Evolutionary conservation across 2,329 filamentous ascomycete species (phyloP), one percentile per base, ranked within the genome.

Genomic region (Diplodia mutila): DNA sequence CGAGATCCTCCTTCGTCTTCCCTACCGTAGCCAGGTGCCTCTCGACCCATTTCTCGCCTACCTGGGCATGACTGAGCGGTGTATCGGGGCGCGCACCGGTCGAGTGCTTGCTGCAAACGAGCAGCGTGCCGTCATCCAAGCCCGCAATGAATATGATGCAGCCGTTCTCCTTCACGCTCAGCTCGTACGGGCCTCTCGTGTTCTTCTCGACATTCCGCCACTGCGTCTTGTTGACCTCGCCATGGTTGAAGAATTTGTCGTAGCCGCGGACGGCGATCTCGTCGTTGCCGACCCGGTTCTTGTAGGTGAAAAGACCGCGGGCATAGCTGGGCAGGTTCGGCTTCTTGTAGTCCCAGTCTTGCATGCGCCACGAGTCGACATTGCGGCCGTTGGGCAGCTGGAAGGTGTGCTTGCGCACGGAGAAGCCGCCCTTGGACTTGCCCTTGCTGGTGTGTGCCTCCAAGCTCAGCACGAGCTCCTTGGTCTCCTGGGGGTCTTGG

Each of bases 71-170:
- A 80, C 92, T 97, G 67, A 91, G 71, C 34, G 89, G 85, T 5
- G 84, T 80, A 75, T 96, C 92, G 25, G 80, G 80, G n/a, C 94
- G 87, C 27, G 87, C 83, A 7, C 95, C 95, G 0, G 94, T 98
- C 0, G 95, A 98, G 78, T 99, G 95, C 77, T 99, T 99, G 85
- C 94, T 98, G 86, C 94, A 98, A n/a, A 99, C 94, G 8, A 99
- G 84, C 11, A 99, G 83, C 1, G 92, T 93, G 42, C 88, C 94
- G 74, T 97, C 94, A 74, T 96, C 92, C 25, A 99, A 84, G 16
- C 94, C 95, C 18, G 93, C 90, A 53, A 99, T 89, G 82, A 99
- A 99, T 72, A 99, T 97, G 79, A 99, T 99, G 79, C 95, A 99
- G n/a, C 95, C 95, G 75, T 99, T 99, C 80, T 99, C 95, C 81